These are phyloP conservation scores for Zymoseptoria tritici DNA, from an alignment of 2,329 filamentous ascomycete species.

Conservation along the genomic window DNA sequence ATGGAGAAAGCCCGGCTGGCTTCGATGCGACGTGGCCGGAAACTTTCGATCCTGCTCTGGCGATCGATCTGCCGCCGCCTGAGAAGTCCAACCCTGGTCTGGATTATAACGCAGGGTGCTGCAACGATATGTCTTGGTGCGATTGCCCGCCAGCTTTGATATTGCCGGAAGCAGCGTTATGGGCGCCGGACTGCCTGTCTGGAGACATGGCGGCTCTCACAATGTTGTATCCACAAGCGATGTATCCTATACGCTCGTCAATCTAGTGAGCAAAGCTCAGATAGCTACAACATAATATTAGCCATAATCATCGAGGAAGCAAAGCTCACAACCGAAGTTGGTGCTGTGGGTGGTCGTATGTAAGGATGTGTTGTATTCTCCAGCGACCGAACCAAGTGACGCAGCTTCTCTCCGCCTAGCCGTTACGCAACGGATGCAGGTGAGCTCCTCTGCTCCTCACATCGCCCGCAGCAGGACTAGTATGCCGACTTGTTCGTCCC, in stretches of 20 bases:
- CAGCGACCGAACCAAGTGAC: not conserved
- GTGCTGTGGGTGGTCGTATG: not conserved
- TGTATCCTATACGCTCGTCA: not conserved
- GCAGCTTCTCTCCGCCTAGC: not conserved
- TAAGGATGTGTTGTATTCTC: not conserved
- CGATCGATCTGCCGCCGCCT: not conserved
- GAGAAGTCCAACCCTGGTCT: not conserved
- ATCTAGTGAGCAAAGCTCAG: not conserved
- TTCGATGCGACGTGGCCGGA: not conserved
- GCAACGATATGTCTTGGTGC: not conserved
- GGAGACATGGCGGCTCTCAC: not conserved
- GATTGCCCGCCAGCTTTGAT: not conserved
- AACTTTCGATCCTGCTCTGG: not conserved
- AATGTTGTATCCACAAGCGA: not conserved
- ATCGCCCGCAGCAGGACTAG: constrained; percentile 25
- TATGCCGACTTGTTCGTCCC: constrained; percentile 21
- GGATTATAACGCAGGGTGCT: not conserved
- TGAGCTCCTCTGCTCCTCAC: constrained; percentile 7
- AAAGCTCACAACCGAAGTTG: not conserved
- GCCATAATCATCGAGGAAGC: not conserved
- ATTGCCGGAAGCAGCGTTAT: not conserved
- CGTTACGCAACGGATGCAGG: constrained; percentile 20
- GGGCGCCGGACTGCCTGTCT: not conserved
- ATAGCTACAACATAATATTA: not conserved
- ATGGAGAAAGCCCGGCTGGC: not conserved